Conservation (phyloP, 106 monocot species). For the Chionographis japonica region DNA sequence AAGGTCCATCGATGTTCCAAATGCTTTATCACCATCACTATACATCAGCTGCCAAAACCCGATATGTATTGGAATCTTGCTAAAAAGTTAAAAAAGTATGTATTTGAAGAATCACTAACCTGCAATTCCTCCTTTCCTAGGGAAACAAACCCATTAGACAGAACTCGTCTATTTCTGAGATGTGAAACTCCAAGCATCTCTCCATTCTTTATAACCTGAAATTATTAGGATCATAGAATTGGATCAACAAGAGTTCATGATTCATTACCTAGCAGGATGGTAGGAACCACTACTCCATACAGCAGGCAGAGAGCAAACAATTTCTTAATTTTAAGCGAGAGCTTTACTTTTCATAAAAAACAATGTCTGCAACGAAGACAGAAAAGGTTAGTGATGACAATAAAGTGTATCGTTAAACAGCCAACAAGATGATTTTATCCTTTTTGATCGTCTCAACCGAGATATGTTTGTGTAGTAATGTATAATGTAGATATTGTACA, state of each 20-base stretch:
- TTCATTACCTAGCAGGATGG: background rate
- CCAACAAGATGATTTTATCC: too few relatives aligned
- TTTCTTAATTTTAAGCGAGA: too few relatives aligned
- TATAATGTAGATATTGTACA: too few relatives aligned
- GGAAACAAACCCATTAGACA: conserved; percentile 84
- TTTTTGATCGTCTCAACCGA: too few relatives aligned
- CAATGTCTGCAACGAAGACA: too few relatives aligned
- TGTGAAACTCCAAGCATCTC: conserved; percentile 99
- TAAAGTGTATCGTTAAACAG: too few relatives aligned
- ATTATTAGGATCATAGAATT: background rate
- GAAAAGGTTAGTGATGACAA: too few relatives aligned
- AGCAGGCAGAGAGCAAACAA: too few relatives aligned
- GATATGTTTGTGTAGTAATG: too few relatives aligned
- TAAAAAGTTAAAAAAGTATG: conserved; percentile 3
- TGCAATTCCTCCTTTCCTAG: conserved; percentile 82
- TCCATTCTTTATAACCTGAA: conserved; percentile 94
- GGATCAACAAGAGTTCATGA: background rate
- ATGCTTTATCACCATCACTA: conserved; percentile 97
- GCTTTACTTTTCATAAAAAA: too few relatives aligned
- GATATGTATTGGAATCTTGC: conserved; percentile 9
- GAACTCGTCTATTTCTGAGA: conserved; percentile 89
- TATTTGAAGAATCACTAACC: conserved; percentile 23
- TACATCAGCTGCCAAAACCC: conserved; percentile 74
- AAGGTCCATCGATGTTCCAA: conserved; percentile 90
- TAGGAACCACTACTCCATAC: too few relatives aligned